These are phyloP conservation scores for Diaporthe sp. DNA, from an alignment of 2,329 filamentous ascomycete genomes.

Conservation along the genomic window DNA sequence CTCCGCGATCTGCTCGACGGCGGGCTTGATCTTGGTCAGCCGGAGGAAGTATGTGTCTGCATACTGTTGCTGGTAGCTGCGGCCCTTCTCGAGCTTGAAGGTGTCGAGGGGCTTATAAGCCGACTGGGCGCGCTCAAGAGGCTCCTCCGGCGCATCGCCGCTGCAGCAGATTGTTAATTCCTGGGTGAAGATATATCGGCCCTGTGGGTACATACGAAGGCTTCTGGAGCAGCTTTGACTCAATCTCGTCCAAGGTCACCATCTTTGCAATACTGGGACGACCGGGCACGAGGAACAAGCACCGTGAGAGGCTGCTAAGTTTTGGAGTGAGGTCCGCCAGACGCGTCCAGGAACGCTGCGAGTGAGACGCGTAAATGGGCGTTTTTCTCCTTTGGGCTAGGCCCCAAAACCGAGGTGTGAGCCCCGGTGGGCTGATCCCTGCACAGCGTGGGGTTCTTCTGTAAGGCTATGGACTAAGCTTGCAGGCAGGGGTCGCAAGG, in stretches of 20 bases:
- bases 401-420: conserved; percentile 8
- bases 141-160: conserved; percentile 52
- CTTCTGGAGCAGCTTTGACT: conserved; percentile 60
- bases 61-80: conserved; percentile 94
- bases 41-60: conserved; percentile 98
- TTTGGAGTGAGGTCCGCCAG: conserved; percentile 32
- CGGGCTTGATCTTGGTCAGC: conserved; percentile 87
- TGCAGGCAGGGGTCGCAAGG: conserved; percentile 30
- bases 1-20: conserved; percentile 80
- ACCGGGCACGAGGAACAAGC: not conserved
- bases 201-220: conserved; percentile 59
- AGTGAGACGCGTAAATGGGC: conserved; percentile 35
- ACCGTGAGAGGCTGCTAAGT: not conserved
- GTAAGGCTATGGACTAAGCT: conserved; percentile 29
- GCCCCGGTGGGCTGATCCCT: not conserved
- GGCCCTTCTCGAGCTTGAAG: conserved; percentile 78
- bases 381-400: not conserved
- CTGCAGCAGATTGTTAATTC: conserved; percentile 46
- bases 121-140: conserved; percentile 64
- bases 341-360: conserved; percentile 36
- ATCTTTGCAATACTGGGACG: conserved; percentile 50
- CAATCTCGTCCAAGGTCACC: conserved; percentile 60
- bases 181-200: not conserved
- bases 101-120: conserved; percentile 82
- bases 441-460: conserved; percentile 31